phyloP scores from a whole-genome alignment of 2,329 filamentous ascomycete genomes.

The Venturiaceae sp. region DNA sequence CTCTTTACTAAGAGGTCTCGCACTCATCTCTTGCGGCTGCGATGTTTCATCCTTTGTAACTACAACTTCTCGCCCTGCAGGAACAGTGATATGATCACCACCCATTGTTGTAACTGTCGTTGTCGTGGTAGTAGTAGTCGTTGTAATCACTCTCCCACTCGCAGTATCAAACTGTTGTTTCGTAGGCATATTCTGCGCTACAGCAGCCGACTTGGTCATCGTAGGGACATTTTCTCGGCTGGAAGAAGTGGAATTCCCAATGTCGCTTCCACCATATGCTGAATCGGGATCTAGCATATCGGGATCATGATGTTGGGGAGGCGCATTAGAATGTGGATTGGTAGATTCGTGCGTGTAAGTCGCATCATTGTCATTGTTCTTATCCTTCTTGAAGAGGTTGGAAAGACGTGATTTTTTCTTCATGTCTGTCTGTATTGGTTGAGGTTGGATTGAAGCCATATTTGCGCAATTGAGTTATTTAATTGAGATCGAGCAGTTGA shows the following conservation, averaged over 20 bases:
- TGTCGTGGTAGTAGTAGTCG: slow-evolving; percentile 3
- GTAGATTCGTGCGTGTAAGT: background rate
- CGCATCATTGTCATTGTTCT: background rate
- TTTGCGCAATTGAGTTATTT: too few species aligned
- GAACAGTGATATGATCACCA: background rate
- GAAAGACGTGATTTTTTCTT: slow-evolving; percentile 3
- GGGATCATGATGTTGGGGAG: background rate
- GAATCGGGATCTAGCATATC: slow-evolving; percentile 1
- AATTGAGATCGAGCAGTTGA: too few species aligned
- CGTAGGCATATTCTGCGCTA: background rate
- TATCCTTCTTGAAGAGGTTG: slow-evolving; percentile 3
- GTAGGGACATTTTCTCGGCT: slow-evolving; percentile 1
- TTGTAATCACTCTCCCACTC: slow-evolving; percentile 4
- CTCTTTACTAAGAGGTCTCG: background rate
- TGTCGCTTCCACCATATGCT: slow-evolving; percentile 6
- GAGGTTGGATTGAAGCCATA: background rate
- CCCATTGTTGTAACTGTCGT: background rate
- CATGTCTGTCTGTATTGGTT: background rate
- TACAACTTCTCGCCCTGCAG: slow-evolving; percentile 4
- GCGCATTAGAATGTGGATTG: background rate
- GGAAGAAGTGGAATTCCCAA: background rate
- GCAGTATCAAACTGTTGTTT: background rate
- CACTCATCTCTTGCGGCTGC: background rate
- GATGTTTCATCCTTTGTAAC: slow-evolving; percentile 1
- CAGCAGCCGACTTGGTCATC: background rate